Evolutionary conservation across 2,329 filamentous ascomycete species (phyloP), one percentile per base, ranked within the genome.

Genomic region (Fusarium sp.): DNA sequence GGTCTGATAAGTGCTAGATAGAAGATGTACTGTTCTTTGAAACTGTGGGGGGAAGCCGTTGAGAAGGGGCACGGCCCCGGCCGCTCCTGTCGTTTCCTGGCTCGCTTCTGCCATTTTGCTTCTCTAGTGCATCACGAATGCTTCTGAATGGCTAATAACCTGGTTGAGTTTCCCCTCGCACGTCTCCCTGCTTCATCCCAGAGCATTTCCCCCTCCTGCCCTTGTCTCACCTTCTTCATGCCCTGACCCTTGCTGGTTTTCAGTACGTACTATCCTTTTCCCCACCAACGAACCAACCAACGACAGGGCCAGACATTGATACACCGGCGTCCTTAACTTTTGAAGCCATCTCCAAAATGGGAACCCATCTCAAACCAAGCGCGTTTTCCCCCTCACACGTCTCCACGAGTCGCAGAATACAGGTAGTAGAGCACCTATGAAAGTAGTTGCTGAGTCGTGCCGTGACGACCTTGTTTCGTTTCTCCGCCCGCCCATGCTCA

Each of bases 1-100:
- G 57, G 52, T 62, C 57, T 70, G 32, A 14, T 54, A 65, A 60
- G 74, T 76, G 59, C 46, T 33, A 33, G 33, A 53, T 35, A 35
- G 32, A 23, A 10, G 37, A 12, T 11, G 23, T 41, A 75, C 69
- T 67, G 73, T 69, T n/a, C 13, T 11, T 12, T n/a, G 20, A 48
- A 48, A 75, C 74, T 73, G 69, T 76, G 70, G 42, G 69, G 72
- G 49, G 61, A 56, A 63, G 65, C 71, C 72, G 74, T 76, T 76
- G 72, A 54, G 71, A 75, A 73, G 74, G 74, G 71, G 74, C 73
- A 75, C 74, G 74, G 74, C 70, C 74, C 74, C 72, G 61, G 69
- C 74, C 71, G 73, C 63, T 68, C 68, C 71, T 75, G 68, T 67
- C 50, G 69, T 75, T 75, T 65, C 62, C 69, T 70, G 69, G 69